Conservation (phyloP, 805 yeast genomes). For the Dipodascopsis uninucleata region DNA sequence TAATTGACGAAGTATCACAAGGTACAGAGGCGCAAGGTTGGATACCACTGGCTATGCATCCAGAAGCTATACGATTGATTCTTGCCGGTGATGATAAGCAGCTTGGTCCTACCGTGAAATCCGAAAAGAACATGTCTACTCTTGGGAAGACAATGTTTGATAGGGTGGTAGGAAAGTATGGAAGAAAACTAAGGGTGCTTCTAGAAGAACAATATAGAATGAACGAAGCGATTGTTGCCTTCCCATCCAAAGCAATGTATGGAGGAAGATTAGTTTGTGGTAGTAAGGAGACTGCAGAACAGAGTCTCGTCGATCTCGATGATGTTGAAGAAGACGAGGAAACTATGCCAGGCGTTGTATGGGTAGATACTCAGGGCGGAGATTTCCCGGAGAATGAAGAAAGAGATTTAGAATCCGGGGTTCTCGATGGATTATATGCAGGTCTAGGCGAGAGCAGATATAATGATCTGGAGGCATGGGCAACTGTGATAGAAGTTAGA, state of each 20-base stretch:
- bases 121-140: conserved; percentile 40
- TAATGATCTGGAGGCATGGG: conserved; percentile 70
- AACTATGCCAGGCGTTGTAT: conserved; percentile 55
- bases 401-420: conserved; percentile 31
- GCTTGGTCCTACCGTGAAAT: conserved; percentile 82
- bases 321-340: conserved; percentile 50
- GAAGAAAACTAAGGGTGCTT: conserved; percentile 50
- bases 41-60: conserved; percentile 79
- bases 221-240: conserved; percentile 74
- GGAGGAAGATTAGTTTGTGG: conserved; percentile 60
- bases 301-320: conserved; percentile 54
- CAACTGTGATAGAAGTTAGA: conserved; percentile 57
- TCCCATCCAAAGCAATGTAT: conserved; percentile 68
- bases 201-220: conserved; percentile 82
- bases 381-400: conserved; percentile 62
- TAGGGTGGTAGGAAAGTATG: conserved; percentile 53
- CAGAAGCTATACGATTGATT: conserved; percentile 54
- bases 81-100: conserved; percentile 94
- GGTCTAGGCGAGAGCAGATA: conserved; percentile 66
- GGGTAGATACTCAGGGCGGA: conserved; percentile 95
- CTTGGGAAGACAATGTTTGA: conserved; percentile 77
- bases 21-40: conserved; percentile 93
- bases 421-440: conserved; percentile 25
- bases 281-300: conserved; percentile 48
- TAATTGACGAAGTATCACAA: conserved; percentile 95